Conservation (phyloP, 768 basidiomycete genomes). For the Tubosaeta sp. region DNA sequence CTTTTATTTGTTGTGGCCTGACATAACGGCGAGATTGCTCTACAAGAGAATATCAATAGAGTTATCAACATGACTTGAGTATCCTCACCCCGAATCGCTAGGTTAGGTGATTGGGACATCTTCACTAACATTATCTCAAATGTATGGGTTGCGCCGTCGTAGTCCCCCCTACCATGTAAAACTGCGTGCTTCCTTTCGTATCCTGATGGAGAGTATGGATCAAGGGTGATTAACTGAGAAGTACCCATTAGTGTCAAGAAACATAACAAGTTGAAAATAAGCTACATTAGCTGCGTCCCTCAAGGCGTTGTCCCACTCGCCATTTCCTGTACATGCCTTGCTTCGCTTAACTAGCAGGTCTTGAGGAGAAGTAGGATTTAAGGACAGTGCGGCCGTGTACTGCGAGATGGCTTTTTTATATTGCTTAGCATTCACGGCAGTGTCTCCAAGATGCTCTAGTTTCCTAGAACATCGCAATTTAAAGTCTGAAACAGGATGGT, state of each 20-base stretch:
- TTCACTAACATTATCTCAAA: neutral
- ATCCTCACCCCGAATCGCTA: neutral
- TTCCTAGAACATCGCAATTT: no score
- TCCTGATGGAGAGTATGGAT: neutral
- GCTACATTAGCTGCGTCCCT: no score
- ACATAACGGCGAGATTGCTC: neutral
- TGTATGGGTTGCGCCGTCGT: neutral
- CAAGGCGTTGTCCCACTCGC: no score
- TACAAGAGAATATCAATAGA: neutral
- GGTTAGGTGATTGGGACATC: neutral
- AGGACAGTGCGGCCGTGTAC: no score
- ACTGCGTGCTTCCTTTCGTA: neutral
- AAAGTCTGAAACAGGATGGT: no score
- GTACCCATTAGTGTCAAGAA: neutral
- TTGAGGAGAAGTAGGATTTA: no score
- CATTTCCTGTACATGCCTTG: no score
- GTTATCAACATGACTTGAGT: neutral
- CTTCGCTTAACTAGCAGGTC: no score
- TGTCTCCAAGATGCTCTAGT: no score
- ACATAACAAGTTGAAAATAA: neutral
- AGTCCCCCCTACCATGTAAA: neutral
- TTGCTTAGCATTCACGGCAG: no score
- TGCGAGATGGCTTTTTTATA: no score
- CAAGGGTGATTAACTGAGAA: neutral
- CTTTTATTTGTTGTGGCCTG: neutral